Evolutionary conservation across 495 filamentous ascomycete species (phyloP).

Genomic region (Xylaria curta): DNA sequence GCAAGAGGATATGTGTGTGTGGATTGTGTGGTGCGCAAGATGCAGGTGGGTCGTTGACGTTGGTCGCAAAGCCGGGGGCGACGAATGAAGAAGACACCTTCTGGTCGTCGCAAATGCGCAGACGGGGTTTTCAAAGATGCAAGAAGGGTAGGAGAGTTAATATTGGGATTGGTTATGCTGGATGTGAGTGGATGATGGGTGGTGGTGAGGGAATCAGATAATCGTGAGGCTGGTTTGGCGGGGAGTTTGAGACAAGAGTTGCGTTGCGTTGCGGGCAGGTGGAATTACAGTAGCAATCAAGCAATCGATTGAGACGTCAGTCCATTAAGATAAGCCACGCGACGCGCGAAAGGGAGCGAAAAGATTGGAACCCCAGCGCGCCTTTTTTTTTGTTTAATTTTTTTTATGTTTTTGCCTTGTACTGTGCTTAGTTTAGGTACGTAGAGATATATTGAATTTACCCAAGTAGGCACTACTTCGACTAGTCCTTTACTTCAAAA

Average conservation of each 20-base stretch:
- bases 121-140: neutral
- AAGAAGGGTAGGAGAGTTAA: neutral
- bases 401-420: neutral
- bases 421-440: neutral
- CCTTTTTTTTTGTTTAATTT: neutral
- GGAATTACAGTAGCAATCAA: slow-evolving; percentile 21
- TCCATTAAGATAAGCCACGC: slow-evolving; percentile 24
- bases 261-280: slow-evolving; percentile 2
- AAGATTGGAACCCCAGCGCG: slow-evolving; percentile 20
- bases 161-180: neutral
- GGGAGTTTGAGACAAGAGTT: slow-evolving; percentile 13
- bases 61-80: neutral
- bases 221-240: slow-evolving; percentile 25
- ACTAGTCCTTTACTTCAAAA: neutral
- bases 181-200: too few relatives aligned
- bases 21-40: neutral
- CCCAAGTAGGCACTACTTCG: slow-evolving; percentile 2
- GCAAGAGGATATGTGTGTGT: too few relatives aligned
- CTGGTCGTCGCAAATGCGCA: neutral
- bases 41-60: neutral
- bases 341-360: slow-evolving; percentile 25
- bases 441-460: slow-evolving; percentile 3
- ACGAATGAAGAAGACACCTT: neutral
- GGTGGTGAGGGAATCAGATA: slow-evolving; percentile 1
- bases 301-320: slow-evolving; percentile 22